Percentiles rank a stretch among this genome's conserved stretches.
These are phyloP conservation scores for Copromyces sp. DNA, from an alignment of 495 filamentous ascomycete species.

Conservation along the genomic window DNA sequence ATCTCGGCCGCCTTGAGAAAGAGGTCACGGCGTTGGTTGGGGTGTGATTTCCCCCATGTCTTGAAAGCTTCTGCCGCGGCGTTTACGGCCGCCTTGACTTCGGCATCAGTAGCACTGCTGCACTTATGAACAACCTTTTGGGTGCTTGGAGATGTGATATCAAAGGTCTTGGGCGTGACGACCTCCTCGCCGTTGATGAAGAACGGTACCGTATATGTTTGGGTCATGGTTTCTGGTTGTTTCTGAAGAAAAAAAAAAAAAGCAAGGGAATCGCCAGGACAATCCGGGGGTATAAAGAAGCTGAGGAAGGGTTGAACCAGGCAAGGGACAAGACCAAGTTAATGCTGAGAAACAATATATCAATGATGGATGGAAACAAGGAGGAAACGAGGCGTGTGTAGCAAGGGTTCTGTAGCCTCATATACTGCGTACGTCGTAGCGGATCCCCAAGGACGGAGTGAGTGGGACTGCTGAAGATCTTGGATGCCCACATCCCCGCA, in stretches of 20 bases:
- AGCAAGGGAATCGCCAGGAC: neutral
- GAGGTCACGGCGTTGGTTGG: slow-evolving; percentile 56
- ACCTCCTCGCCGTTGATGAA: slow-evolving; percentile 63
- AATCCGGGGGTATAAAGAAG: neutral
- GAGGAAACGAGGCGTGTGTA: neutral
- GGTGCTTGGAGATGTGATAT: slow-evolving; percentile 54
- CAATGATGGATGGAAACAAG: neutral
- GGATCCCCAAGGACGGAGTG: neutral
- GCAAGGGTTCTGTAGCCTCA: neutral
- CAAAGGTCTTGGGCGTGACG: slow-evolving; percentile 50
- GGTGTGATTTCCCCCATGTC: slow-evolving; percentile 56
- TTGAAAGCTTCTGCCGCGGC: slow-evolving; percentile 60
- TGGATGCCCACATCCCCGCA: neutral
- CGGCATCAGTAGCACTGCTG: slow-evolving; percentile 50
- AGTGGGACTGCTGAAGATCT: neutral
- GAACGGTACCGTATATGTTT: slow-evolving; percentile 47
- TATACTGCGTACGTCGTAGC: neutral
- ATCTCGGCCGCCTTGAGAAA: slow-evolving; percentile 61
- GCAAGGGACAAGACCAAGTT: neutral
- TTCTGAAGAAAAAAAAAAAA: neutral
- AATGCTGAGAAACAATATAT: neutral
- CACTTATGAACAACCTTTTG: slow-evolving; percentile 50
- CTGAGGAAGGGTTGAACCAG: neutral
- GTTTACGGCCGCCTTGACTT: slow-evolving; percentile 52
- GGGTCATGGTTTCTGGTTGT: slow-evolving; percentile 5